Evolutionary conservation across 2,329 filamentous ascomycete genomes (phyloP).

Genomic region (Diaporthe velutina): DNA sequence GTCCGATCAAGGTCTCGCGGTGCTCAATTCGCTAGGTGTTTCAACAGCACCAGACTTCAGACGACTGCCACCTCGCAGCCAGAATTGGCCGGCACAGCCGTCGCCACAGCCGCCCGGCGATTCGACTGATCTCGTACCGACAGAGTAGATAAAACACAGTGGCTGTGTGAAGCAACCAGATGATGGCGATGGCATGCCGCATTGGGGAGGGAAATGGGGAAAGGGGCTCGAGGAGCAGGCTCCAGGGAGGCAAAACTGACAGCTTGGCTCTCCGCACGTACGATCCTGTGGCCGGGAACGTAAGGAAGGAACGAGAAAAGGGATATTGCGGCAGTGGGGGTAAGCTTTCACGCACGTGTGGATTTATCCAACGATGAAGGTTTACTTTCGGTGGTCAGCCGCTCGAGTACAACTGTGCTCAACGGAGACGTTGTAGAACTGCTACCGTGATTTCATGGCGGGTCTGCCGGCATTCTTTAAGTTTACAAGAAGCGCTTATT

Average conservation of each 20-base stretch:
- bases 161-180: conserved; percentile 23
- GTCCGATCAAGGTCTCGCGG: conserved; percentile 16
- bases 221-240: conserved; percentile 11
- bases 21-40: conserved; percentile 25
- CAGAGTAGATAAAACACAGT: conserved; percentile 20
- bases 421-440: background rate
- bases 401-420: background rate
- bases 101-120: conserved; percentile 11
- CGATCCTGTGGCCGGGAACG: background rate
- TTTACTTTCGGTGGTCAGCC: conserved; percentile 2
- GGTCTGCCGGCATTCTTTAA: background rate
- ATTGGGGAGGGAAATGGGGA: background rate
- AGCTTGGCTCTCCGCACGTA: conserved; percentile 6
- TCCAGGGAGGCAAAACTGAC: conserved; percentile 22
- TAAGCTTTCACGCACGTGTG: background rate
- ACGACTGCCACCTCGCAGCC: background rate
- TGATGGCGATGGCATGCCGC: conserved; percentile 18
- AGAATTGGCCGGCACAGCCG: conserved; percentile 23
- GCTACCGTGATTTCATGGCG: background rate
- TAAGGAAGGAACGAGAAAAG: background rate
- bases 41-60: conserved; percentile 24
- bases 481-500: background rate
- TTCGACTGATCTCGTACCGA: conserved; percentile 12
- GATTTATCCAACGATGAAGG: background rate
- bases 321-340: background rate